These are phyloP conservation scores for Serendipita sp. DNA, from an alignment of 768 basidiomycete genomes.

Conservation along the genomic window DNA sequence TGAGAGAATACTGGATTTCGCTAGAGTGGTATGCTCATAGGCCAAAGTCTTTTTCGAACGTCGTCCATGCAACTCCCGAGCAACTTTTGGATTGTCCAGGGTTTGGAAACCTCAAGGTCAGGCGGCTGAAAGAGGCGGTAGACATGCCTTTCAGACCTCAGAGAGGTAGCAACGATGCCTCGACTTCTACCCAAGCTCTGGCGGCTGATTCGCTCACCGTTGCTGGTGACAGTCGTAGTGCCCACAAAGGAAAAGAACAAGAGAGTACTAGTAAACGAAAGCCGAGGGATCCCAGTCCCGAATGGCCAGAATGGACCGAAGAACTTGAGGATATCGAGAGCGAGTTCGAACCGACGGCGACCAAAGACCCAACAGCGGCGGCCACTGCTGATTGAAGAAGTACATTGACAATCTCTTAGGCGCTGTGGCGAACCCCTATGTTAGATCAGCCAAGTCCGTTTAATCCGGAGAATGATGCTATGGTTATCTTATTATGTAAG, in stretches of 20 bases:
- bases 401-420: too few relatives aligned
- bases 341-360: too few relatives aligned
- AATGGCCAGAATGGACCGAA: slow-evolving; percentile 59
- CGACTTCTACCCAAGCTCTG: neutral
- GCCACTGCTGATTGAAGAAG: too few relatives aligned
- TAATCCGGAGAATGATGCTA: too few relatives aligned
- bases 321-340: slow-evolving; percentile 29
- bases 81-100: slow-evolving; percentile 75
- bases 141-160: slow-evolving; percentile 59
- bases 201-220: neutral
- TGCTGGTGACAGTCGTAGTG: slow-evolving; percentile 5
- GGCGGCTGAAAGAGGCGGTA: slow-evolving; percentile 79
- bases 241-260: neutral
- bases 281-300: slow-evolving; percentile 19
- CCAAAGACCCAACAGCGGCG: too few relatives aligned
- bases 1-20: slow-evolving; percentile 25
- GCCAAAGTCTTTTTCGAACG: slow-evolving; percentile 65
- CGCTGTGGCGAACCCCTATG: too few relatives aligned
- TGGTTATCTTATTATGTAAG: too few relatives aligned
- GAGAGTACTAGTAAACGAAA: slow-evolving; percentile 8
- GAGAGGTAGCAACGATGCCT: neutral
- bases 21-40: neutral
- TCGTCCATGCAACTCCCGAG: slow-evolving; percentile 54
- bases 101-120: slow-evolving; percentile 82
- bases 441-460: too few relatives aligned